A percentile compares a stretch with the other conserved stretches of the same genome.
phyloP scores from a whole-genome alignment of 805 yeast species.

The Saccharomycopsis lassenensis region DNA sequence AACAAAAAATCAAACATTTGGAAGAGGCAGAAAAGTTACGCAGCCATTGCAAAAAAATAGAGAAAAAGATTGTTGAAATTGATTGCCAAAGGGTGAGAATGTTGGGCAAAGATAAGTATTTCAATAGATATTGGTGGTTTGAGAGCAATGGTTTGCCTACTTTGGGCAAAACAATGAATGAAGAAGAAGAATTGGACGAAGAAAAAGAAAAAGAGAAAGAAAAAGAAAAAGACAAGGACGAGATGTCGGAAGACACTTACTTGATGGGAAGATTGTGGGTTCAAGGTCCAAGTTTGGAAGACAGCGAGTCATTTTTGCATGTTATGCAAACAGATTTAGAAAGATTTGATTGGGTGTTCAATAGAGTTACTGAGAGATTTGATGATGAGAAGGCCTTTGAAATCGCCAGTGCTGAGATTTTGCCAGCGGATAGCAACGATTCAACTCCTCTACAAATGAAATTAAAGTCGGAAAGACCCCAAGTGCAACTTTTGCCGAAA shows the following conservation, averaged over 20 bases:
- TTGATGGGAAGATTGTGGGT: slow-evolving; percentile 82
- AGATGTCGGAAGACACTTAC: slow-evolving; percentile 42
- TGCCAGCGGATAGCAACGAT: neutral
- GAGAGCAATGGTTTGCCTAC: slow-evolving; percentile 75
- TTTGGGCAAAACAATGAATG: slow-evolving; percentile 26
- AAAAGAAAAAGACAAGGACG: slow-evolving; percentile 35
- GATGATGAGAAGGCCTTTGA: slow-evolving; percentile 1
- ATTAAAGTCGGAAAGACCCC: slow-evolving; percentile 54
- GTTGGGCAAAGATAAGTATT: slow-evolving; percentile 75
- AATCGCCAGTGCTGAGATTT: neutral
- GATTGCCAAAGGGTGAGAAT: slow-evolving; percentile 70
- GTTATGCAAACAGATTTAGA: slow-evolving; percentile 11
- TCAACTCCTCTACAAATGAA: slow-evolving; percentile 41
- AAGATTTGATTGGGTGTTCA: slow-evolving; percentile 9
- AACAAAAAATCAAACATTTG: slow-evolving; percentile 31
- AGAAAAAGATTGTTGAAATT: slow-evolving; percentile 49
- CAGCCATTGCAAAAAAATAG: slow-evolving; percentile 40
- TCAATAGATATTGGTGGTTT: slow-evolving; percentile 92
- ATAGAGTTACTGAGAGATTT: slow-evolving; percentile 20
- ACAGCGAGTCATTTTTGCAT: slow-evolving; percentile 4
- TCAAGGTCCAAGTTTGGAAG: slow-evolving; percentile 71
- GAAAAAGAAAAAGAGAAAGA: slow-evolving; percentile 32
- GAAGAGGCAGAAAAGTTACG: slow-evolving; percentile 35
- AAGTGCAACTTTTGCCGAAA: slow-evolving; percentile 36
- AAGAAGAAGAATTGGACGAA: slow-evolving; percentile 29